Evolutionary conservation across 2,329 filamentous ascomycete species (phyloP).

Genomic region (Hymenoscyphus infarciens): DNA sequence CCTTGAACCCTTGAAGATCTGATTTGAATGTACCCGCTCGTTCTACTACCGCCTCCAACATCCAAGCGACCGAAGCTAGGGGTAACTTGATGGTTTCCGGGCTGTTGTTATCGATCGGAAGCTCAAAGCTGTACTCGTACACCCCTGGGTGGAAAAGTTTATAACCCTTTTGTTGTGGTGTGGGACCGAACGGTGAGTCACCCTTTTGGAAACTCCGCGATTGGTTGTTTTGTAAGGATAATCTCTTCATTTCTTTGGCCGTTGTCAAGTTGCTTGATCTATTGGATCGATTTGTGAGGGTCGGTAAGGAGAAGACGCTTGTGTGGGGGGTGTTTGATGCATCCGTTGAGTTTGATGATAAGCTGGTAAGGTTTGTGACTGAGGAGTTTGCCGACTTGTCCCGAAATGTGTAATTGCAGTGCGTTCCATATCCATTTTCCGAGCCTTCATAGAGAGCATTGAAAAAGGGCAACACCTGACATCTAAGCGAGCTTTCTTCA

Average conservation of each 20-base stretch:
- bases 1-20: conserved; percentile 63
- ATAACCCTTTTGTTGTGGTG: conserved; percentile 63
- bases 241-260: conserved; percentile 44
- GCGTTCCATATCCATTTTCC: conserved; percentile 57
- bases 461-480: conserved; percentile 89
- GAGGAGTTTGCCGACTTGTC: conserved; percentile 29
- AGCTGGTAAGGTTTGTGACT: conserved; percentile 25
- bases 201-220: conserved; percentile 66
- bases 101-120: conserved; percentile 73
- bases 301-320: conserved; percentile 26
- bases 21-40: conserved; percentile 67
- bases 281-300: conserved; percentile 25
- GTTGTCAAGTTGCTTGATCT: conserved; percentile 29
- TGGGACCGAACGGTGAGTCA: conserved; percentile 51
- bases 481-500: conserved; percentile 82
- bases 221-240: conserved; percentile 62
- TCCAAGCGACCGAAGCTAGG: conserved; percentile 66
- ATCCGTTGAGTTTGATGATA: conserved; percentile 5
- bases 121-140: conserved; percentile 63
- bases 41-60: conserved; percentile 65
- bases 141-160: conserved; percentile 55
- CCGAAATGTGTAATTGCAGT: conserved; percentile 51
- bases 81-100: conserved; percentile 70
- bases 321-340: conserved; percentile 8
- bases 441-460: conserved; percentile 66